A percentile compares a stretch with the other conserved stretches of the same genome.
Evolutionary conservation across 1,284 basidiomycete genomes (phyloP).

Genomic region (Apiotrichum akiyoshidainum): DNA sequence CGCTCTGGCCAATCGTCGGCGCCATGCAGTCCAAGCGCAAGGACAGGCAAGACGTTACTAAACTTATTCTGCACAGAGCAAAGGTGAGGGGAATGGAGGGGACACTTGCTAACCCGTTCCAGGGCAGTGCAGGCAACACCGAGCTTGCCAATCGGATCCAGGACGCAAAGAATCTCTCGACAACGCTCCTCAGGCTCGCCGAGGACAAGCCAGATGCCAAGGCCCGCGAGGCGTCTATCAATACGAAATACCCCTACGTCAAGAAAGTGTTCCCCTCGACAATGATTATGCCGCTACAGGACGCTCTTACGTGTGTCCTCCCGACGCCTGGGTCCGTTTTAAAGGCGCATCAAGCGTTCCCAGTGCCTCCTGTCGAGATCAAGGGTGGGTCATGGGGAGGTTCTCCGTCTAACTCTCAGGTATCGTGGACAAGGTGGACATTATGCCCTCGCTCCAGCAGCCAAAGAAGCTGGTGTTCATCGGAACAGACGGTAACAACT

Average conservation of each 20-base stretch:
- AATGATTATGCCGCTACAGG: constrained; percentile 87
- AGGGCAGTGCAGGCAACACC: neutral
- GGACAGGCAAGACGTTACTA: constrained; percentile 56
- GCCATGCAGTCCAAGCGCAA: constrained; percentile 79
- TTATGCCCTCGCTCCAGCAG: constrained; percentile 90
- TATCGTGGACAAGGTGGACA: constrained; percentile 82
- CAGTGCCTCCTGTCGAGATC: constrained; percentile 71
- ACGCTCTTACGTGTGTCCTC: constrained; percentile 83
- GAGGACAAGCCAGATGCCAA: constrained; percentile 36
- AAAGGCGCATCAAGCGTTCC: constrained; percentile 77
- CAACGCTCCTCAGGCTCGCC: constrained; percentile 37
- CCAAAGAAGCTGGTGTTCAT: constrained; percentile 87
- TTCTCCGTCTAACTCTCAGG: constrained; percentile 2
- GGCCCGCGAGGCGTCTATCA: constrained; percentile 29
- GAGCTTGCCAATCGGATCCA: constrained; percentile 49
- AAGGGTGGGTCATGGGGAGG: constrained; percentile 55
- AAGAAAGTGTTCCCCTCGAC: constrained; percentile 60
- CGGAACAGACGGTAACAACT: constrained; percentile 77
- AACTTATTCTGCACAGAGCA: constrained; percentile 36
- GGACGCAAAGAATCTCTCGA: constrained; percentile 39
- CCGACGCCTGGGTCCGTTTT: constrained; percentile 66
- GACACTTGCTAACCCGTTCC: neutral
- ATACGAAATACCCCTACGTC: constrained; percentile 61
- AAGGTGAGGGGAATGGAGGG: constrained; percentile 21
- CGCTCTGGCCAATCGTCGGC: constrained; percentile 88